These are phyloP conservation scores for Lactarius akahatsu DNA, from an alignment of 768 basidiomycete genomes.

Conservation along the genomic window DNA sequence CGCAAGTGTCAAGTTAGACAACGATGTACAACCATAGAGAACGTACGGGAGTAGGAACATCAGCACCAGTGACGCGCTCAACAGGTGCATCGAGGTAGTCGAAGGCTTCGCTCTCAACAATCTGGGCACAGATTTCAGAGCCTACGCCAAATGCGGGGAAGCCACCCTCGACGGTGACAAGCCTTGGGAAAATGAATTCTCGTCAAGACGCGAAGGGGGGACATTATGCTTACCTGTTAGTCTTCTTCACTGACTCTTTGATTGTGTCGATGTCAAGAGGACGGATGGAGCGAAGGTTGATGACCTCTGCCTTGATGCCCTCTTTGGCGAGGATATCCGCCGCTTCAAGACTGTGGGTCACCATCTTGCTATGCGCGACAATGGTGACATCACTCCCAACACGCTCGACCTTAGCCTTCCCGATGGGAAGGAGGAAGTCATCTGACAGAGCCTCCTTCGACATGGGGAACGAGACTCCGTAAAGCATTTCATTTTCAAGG, in stretches of 20 bases:
- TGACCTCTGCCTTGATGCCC: constrained; percentile 95
- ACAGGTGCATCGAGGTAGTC: constrained; percentile 98
- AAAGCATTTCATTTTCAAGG: constrained; percentile 99
- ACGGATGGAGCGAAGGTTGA: constrained; percentile 94
- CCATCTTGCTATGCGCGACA: constrained; percentile 98
- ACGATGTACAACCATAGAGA: constrained; percentile 14
- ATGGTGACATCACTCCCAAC: constrained; percentile 92
- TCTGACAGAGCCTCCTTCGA: constrained; percentile 93
- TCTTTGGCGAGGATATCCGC: constrained; percentile 93
- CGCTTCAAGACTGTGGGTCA: constrained; percentile 90
- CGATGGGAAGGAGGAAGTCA: constrained; percentile 93
- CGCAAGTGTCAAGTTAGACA: constrained; percentile 14
- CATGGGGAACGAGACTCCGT: constrained; percentile 97
- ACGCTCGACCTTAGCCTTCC: constrained; percentile 95
- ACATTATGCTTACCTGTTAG: constrained; percentile 67
- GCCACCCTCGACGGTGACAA: constrained; percentile 95
- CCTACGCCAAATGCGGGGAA: constrained; percentile 99
- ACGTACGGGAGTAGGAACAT: constrained; percentile 93
- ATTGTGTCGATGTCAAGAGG: constrained; percentile 98
- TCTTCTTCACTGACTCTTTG: constrained; percentile 97
- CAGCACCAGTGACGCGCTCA: constrained; percentile 96
- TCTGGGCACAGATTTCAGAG: constrained; percentile 97
- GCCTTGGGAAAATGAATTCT: constrained; percentile 42
- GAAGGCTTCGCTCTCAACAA: constrained; percentile 95
- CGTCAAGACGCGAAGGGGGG: constrained; percentile 3